Base-by-base conservation (phyloP, 192 early-diverging fungal genomes). In the Rhizophagus clarus region DNA sequence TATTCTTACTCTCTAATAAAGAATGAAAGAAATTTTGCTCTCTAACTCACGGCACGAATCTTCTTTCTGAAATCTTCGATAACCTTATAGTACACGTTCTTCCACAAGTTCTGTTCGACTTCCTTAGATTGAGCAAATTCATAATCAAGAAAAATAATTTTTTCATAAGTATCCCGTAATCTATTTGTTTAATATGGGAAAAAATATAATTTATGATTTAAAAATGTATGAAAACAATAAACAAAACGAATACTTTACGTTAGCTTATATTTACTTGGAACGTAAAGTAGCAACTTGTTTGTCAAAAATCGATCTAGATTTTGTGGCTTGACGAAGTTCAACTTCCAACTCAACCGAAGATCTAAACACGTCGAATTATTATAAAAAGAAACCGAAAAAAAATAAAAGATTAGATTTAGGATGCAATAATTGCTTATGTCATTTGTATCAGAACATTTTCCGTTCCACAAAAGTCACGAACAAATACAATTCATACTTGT, bases 31-130 rank as follows among this genome's bases (percentile, higher is more conserved):
- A 45, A 10, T 28, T 80, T 80, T 7, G 75, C 40, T 12, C 42
- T 12, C 74, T 51, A 14, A 79, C 17, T 76, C 32, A 86, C 81
- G 10, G 80, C 68, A 31, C 83, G 76, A 31, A 88, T 80, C 66
- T 77, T 83, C 68, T 82, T 84, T 29, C 87, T 83, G 63, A 83
- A 88, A 14, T 86, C 87, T 37, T 88, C 87, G 70, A 88, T 88
- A 42, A 85, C 84, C 14, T 83, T 86, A 66, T 88, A 88, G 56
- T 85, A 86, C 32, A 88, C 87, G 49, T 85, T 81, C 62, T 88
- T 88, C 87, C 87, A 88, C 45, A 88, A 47, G 11, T 78, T 82
- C 22, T 79, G 80, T 62, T 88, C 85, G 56, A 88, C 80, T 37
- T 88, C 87, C 80, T 85, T 88, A 7, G 83, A 80, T 47, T 86